Conservation (phyloP, 768 basidiomycete genomes). For the Suillus discolor region DNA sequence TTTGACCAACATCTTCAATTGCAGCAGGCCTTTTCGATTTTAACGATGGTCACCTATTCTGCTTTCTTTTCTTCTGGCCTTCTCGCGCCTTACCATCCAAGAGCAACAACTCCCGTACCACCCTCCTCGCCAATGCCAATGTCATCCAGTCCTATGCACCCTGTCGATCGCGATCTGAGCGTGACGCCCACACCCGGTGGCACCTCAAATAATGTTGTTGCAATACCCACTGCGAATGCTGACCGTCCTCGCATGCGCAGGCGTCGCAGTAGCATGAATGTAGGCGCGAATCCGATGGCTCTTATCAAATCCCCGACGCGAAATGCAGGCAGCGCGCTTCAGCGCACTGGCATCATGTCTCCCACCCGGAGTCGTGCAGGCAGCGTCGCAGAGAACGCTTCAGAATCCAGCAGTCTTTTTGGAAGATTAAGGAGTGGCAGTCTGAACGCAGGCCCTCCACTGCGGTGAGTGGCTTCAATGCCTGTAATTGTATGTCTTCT, state of each 20-base stretch:
- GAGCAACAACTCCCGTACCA: conserved; percentile 26
- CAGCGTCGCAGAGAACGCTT: conserved; percentile 42
- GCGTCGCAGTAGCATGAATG: conserved; percentile 64
- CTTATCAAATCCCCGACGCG: conserved; percentile 60
- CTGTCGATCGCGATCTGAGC: conserved; percentile 39
- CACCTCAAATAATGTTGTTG: conserved; percentile 23
- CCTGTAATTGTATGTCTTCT: conserved; percentile 6
- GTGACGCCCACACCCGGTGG: conserved; percentile 38
- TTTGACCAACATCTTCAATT: conserved; percentile 1
- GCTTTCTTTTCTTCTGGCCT: conserved; percentile 73
- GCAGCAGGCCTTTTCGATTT: conserved; percentile 7
- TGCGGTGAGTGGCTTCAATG: conserved; percentile 32
- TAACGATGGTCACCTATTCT: conserved; percentile 53
- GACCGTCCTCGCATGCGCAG: conserved; percentile 52
- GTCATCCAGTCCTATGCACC: conserved; percentile 25
- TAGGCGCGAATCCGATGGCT: conserved; percentile 54
- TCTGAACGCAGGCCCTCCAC: conserved; percentile 32
- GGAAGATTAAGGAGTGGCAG: conserved; percentile 63
- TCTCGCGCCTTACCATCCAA: conserved; percentile 48
- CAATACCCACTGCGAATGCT: conserved; percentile 29
- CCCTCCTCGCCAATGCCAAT: conserved; percentile 26
- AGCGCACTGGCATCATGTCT: conserved; percentile 42
- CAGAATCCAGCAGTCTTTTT: conserved; percentile 44
- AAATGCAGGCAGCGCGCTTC: conserved; percentile 52
- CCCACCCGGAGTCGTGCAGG: conserved; percentile 48